Percentiles rank a stretch among this genome's conserved stretches.
phyloP scores from a whole-genome alignment of 1,284 basidiomycete species.

The Ceratobasidium sp. region DNA sequence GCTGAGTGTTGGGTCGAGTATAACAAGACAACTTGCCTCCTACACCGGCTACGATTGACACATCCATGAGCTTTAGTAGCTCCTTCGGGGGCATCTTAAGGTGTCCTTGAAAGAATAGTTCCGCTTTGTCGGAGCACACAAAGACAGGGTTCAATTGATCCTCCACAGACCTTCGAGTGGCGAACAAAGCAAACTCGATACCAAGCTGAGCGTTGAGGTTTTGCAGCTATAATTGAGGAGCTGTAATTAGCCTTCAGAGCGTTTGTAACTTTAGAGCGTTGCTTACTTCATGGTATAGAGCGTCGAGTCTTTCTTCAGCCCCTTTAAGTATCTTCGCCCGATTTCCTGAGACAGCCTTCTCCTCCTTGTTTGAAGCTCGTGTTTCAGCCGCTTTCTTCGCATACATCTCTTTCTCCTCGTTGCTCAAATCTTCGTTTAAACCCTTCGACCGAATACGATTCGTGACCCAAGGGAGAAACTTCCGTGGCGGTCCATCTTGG shows the following conservation, averaged over 20 bases:
- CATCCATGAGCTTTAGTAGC: background rate
- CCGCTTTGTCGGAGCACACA: background rate
- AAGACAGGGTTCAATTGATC: background rate
- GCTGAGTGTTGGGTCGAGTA: too few species aligned
- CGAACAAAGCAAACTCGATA: constrained; percentile 10
- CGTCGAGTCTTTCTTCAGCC: background rate
- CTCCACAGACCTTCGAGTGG: background rate
- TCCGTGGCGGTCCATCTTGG: background rate
- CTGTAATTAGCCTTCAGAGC: too few species aligned
- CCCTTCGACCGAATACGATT: background rate
- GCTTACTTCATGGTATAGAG: background rate
- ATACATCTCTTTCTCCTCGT: background rate
- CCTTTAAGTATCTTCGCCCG: background rate
- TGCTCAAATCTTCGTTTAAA: background rate
- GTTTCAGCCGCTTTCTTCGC: background rate
- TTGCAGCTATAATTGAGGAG: background rate
- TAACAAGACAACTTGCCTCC: background rate
- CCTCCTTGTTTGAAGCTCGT: background rate
- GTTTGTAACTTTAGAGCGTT: background rate
- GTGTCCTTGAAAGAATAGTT: background rate
- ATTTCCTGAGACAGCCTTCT: background rate
- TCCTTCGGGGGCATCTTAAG: constrained; percentile 2
- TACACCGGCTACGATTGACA: background rate
- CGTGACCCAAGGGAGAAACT: background rate
- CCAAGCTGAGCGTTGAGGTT: background rate